Evolutionary conservation across 805 yeast genomes (phyloP).

Genomic region (Hanseniaspora singularis): DNA sequence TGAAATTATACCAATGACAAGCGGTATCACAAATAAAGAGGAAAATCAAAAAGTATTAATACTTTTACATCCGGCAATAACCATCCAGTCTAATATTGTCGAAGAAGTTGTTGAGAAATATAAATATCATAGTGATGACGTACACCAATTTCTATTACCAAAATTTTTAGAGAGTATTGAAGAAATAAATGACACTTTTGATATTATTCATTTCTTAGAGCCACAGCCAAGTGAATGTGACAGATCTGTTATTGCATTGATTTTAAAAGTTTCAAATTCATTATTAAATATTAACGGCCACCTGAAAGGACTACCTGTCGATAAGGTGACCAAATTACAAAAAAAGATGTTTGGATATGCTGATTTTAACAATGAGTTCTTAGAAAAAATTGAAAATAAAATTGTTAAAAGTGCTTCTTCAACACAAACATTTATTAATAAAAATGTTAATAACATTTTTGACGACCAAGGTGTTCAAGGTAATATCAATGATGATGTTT

Average conservation of each 20-base stretch:
- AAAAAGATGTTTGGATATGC: slow-evolving; percentile 13
- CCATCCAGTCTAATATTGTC: slow-evolving; percentile 41
- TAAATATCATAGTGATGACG: background rate
- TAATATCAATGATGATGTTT: background rate
- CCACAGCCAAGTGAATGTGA: slow-evolving; percentile 13
- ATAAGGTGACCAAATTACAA: slow-evolving; percentile 9
- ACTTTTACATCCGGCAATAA: slow-evolving; percentile 56
- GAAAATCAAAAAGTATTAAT: slow-evolving; percentile 28
- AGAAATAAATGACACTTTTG: background rate
- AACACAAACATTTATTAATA: slow-evolving; percentile 35
- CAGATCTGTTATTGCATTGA: slow-evolving; percentile 7
- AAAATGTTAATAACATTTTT: background rate
- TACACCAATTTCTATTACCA: slow-evolving; percentile 12
- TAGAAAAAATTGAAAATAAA: slow-evolving; percentile 11
- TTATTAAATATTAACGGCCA: background rate
- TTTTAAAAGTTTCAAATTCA: slow-evolving; percentile 11
- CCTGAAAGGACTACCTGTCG: slow-evolving; percentile 4
- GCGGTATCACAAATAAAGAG: slow-evolving; percentile 16
- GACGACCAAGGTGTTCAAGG: background rate
- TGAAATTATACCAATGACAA: no score
- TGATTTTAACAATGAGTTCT: background rate
- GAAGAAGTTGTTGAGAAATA: slow-evolving; percentile 18
- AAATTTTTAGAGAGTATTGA: slow-evolving; percentile 8
- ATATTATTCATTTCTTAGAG: slow-evolving; percentile 10
- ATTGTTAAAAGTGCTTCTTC: slow-evolving; percentile 23